Conservation (phyloP, 192 early-diverging fungal species). For the Entomortierella lignicola region DNA sequence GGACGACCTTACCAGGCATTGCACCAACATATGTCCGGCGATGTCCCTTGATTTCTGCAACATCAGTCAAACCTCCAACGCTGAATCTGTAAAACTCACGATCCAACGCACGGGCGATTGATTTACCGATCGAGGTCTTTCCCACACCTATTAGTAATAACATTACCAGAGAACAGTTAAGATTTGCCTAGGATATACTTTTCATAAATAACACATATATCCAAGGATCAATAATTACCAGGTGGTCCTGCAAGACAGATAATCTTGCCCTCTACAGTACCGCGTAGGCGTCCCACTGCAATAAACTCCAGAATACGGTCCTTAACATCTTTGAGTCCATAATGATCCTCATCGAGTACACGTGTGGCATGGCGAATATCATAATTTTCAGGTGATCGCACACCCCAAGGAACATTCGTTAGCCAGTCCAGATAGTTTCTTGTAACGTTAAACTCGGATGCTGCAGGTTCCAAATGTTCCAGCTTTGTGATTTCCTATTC, state of each 20-base stretch:
- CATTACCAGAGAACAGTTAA: not conserved
- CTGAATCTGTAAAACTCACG: slow-evolving; percentile 97
- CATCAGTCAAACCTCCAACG: slow-evolving; percentile 97
- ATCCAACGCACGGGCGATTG: slow-evolving; percentile 93
- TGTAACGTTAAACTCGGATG: slow-evolving; percentile 98
- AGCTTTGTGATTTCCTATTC: slow-evolving; percentile 91
- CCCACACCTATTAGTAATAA: slow-evolving; percentile 74
- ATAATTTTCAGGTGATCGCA: slow-evolving; percentile 90
- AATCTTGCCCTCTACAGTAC: slow-evolving; percentile 98
- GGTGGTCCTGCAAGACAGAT: slow-evolving; percentile 99
- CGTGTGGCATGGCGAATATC: slow-evolving; percentile 85
- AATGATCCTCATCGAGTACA: slow-evolving; percentile 99
- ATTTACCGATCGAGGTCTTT: slow-evolving; percentile 98
- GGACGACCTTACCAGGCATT: slow-evolving; percentile 99
- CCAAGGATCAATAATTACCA: too few species aligned
- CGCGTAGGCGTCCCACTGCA: slow-evolving; percentile 95
- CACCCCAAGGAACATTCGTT: slow-evolving; percentile 97
- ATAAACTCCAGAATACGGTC: slow-evolving; percentile 99
- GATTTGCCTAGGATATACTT: not conserved
- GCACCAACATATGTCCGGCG: slow-evolving; percentile 99
- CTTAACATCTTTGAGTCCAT: slow-evolving; percentile 99
- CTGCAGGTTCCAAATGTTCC: slow-evolving; percentile 91
- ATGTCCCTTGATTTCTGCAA: slow-evolving; percentile 99
- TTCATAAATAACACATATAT: too few species aligned
- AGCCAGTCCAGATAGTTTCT: slow-evolving; percentile 99